Evolutionary conservation across 257 asterid genomes (phyloP).

Genomic region (Solanum tacnaense): DNA sequence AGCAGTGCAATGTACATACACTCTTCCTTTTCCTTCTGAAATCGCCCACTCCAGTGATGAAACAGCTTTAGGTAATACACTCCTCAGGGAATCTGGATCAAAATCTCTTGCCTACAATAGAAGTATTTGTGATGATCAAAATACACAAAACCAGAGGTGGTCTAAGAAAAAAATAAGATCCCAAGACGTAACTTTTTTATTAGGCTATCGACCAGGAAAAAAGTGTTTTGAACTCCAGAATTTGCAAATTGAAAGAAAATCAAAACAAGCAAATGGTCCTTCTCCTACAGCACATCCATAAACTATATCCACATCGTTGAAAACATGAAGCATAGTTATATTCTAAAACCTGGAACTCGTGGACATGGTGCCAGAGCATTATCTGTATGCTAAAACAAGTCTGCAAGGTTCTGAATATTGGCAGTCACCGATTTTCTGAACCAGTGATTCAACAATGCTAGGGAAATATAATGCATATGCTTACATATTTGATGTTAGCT

Average conservation of each 20-base stretch:
- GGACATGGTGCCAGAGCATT: background rate
- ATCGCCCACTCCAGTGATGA: conserved; percentile 67
- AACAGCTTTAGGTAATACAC: conserved; percentile 63
- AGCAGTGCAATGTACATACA: conserved; percentile 87
- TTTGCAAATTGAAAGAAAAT: background rate
- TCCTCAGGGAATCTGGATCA: conserved; percentile 89
- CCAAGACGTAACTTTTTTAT: background rate
- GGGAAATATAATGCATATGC: background rate
- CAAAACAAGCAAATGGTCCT: background rate
- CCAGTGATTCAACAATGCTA: background rate
- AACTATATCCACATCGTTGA: background rate
- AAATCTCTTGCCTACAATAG: conserved; percentile 71
- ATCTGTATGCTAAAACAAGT: background rate
- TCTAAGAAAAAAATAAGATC: background rate
- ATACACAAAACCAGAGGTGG: background rate
- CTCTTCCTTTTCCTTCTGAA: conserved; percentile 73
- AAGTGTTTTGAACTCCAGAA: background rate
- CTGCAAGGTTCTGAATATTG: background rate
- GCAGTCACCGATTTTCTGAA: background rate
- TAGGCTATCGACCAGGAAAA: background rate
- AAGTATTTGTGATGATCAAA: background rate
- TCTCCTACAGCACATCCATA: background rate
- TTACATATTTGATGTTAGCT: background rate
- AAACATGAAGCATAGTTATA: background rate
- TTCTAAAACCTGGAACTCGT: background rate